These are phyloP conservation scores for Catharanthus roseus DNA, from an alignment of 257 asterid genomes.

Conservation along the genomic window DNA sequence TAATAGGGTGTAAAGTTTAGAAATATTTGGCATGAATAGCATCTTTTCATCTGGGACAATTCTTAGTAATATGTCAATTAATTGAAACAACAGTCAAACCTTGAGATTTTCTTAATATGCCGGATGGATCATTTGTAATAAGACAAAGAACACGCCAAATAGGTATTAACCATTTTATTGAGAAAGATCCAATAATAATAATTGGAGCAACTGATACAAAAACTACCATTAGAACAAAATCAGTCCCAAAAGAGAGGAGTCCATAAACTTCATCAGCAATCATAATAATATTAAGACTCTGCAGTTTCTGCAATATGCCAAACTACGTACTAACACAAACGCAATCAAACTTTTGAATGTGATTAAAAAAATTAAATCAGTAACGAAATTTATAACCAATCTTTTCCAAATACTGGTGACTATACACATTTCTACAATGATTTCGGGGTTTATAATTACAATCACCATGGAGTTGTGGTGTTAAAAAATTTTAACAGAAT, in stretches of 20 bases:
- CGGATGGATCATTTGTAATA: constrained; percentile 58
- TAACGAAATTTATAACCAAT: constrained; percentile 19
- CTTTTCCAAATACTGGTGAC: constrained; percentile 58
- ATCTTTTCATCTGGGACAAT: no score
- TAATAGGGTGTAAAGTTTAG: no score
- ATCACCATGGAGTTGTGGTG: no score
- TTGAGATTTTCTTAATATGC: constrained; percentile 45
- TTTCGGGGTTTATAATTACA: no score
- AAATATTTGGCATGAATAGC: no score
- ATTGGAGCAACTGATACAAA: constrained; percentile 63
- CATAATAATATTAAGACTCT: no score
- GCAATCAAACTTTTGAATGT: no score
- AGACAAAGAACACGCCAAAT: constrained; percentile 95
- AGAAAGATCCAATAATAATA: constrained; percentile 54
- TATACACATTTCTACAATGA: background rate
- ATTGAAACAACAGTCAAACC: constrained; percentile 31
- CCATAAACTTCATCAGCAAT: constrained; percentile 44
- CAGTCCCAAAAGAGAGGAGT: constrained; percentile 63
- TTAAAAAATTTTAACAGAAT: constrained; percentile 15
- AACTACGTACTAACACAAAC: no score
- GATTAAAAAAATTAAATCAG: no score
- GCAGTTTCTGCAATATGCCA: no score
- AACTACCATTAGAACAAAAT: constrained; percentile 71
- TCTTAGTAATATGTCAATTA: no score
- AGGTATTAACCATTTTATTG: constrained; percentile 86